Evolutionary conservation across 768 basidiomycete genomes (phyloP), one percentile per base, ranked within the genome.

Genomic region (Boletus rubescentipes): DNA sequence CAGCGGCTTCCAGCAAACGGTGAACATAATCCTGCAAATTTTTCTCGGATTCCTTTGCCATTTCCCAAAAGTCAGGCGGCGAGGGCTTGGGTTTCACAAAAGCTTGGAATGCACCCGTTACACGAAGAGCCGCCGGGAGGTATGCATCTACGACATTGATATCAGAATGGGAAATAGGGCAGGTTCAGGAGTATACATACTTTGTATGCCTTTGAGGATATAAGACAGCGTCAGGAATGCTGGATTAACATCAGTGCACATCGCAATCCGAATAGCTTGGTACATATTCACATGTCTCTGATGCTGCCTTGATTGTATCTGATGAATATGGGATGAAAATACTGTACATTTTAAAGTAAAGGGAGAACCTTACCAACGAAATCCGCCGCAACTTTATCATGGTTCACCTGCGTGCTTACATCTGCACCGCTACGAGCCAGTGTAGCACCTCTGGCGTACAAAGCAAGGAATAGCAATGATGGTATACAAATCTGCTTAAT

Each of bases 1-100:
- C 40, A 4, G 49, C 61, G 2, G 9, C 40, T 11, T 8, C 8
- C 1, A 63, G 61, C 10, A 62, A 11, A 21, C 11, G 37, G 10
- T 49, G 54, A 29, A 56, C 29, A 38, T 63, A 46, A 2, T 40
- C 38, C 15, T 51, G 58, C 3, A 63, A 23, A 26, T 3, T 4
- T 26, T 26, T 26, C 26, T 26, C 26, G 6, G 26, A 26, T 26
- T 26, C 26, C 26, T 31, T 51, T 0, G 41, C 62, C 26, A 7
- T 32, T n/a, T 64, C 50, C 58, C 52, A 64, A 39, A 57, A 54
- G 26, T 63, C 49, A 9, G 43, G n/a, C 1, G 48, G 16, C 0
- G 62, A 36, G 10, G 34, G 21, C 18, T 32, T 1, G 14, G 49
- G 15, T 2, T 8, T 37, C n/a, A 34, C 20, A 10, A 18, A 20